A percentile compares a stretch with the other conserved stretches of the same genome.
Conservation (phyloP, 1,139 yeast genomes). For the Taphrina deformans region DNA sequence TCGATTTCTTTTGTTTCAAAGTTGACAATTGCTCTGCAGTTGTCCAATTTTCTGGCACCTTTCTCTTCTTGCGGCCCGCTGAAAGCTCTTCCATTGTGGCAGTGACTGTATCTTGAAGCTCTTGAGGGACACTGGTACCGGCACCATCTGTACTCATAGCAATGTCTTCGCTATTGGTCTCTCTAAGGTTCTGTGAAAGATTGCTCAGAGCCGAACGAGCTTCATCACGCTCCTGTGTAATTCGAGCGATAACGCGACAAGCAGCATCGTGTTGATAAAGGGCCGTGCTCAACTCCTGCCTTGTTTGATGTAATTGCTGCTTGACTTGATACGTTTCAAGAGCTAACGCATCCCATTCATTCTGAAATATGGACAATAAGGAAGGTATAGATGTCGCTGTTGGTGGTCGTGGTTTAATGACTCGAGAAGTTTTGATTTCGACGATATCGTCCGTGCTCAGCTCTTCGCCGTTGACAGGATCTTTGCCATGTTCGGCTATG, state of each 20-base stretch:
- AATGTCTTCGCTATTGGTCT: neutral
- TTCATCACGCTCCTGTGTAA: constrained; percentile 73
- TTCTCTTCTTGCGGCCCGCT: constrained; percentile 35
- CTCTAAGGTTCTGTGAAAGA: constrained; percentile 39
- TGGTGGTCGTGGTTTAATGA: constrained; percentile 54
- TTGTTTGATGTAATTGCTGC: constrained; percentile 65
- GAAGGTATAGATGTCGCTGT: constrained; percentile 72
- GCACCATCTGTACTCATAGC: neutral
- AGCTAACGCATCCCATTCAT: constrained; percentile 87
- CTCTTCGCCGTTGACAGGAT: constrained; percentile 72
- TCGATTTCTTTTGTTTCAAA: neutral
- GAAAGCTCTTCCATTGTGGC: constrained; percentile 13
- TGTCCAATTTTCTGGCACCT: constrained; percentile 35
- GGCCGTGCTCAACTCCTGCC: constrained; percentile 66
- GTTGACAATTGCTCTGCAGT: constrained; percentile 22
- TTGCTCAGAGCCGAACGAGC: constrained; percentile 60
- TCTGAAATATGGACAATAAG: constrained; percentile 69
- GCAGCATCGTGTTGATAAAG: constrained; percentile 90
- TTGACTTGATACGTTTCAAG: constrained; percentile 75
- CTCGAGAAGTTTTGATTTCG: constrained; percentile 47
- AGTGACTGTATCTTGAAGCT: constrained; percentile 11
- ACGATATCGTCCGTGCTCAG: constrained; percentile 62
- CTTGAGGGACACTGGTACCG: neutral
- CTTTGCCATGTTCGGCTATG: constrained; percentile 64
- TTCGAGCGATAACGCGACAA: constrained; percentile 74